A percentile compares a stretch with the other conserved stretches of the same genome.
Conservation (phyloP, 2,329 filamentous ascomycete species). For the Cadophora gregata region DNA sequence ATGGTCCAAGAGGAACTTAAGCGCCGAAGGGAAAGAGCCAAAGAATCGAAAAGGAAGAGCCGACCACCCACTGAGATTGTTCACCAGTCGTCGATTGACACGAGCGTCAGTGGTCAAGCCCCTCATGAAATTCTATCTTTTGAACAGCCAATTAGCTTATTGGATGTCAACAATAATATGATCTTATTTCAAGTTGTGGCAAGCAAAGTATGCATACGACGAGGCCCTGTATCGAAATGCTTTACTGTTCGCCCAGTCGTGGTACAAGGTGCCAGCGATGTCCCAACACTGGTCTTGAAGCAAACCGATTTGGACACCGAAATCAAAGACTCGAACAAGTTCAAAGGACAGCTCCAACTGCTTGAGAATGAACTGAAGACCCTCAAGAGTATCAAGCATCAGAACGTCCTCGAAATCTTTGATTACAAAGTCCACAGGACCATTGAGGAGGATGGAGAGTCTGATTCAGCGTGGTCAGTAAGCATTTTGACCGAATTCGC, state of each 20-base stretch:
- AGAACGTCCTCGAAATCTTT: slow-evolving; percentile 78
- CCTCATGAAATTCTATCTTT: slow-evolving; percentile 58
- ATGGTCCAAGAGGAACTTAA: slow-evolving; percentile 76
- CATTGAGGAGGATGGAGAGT: slow-evolving; percentile 58
- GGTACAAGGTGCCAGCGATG: slow-evolving; percentile 52
- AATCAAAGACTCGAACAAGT: slow-evolving; percentile 63
- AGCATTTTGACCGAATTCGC: slow-evolving; percentile 78
- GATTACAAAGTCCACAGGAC: slow-evolving; percentile 81
- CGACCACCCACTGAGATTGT: slow-evolving; percentile 46
- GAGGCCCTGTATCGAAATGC: slow-evolving; percentile 69
- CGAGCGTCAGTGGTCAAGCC: slow-evolving; percentile 43
- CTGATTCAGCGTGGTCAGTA: slow-evolving; percentile 66
- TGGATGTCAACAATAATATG: slow-evolving; percentile 66
- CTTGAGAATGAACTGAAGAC: slow-evolving; percentile 79
- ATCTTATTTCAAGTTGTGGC: slow-evolving; percentile 74
- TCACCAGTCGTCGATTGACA: slow-evolving; percentile 33
- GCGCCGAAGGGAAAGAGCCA: slow-evolving; percentile 67
- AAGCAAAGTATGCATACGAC: slow-evolving; percentile 69
- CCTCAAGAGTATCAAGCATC: slow-evolving; percentile 76
- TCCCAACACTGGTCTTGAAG: slow-evolving; percentile 74
- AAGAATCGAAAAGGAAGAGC: slow-evolving; percentile 68
- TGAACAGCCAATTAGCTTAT: slow-evolving; percentile 69
- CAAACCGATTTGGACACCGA: slow-evolving; percentile 65
- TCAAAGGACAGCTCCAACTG: slow-evolving; percentile 77
- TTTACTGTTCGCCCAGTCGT: slow-evolving; percentile 76